Conservation (phyloP, 257 asterid genomes). For the Petunia axillaris region DNA sequence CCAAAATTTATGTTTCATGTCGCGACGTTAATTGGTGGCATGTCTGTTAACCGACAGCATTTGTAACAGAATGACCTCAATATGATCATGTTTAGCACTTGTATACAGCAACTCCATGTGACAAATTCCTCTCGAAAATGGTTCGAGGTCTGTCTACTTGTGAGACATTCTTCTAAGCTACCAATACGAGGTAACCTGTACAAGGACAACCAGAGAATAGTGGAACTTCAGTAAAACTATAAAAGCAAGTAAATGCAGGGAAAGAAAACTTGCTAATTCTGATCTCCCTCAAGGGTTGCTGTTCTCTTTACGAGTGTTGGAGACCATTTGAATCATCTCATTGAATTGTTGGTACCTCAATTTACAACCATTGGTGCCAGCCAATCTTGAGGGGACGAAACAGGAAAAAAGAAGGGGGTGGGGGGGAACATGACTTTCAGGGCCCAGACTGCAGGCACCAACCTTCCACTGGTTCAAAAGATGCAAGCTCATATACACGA, state of each 20-base stretch:
- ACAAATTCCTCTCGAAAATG: background rate
- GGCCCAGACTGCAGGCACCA: background rate
- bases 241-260: background rate
- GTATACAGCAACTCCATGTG: background rate
- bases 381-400: background rate
- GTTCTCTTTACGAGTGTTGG: background rate
- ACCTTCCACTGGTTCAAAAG: constrained; percentile 3
- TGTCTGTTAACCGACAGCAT: background rate
- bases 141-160: background rate
- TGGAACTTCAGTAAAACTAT: background rate
- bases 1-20: no score
- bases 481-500: background rate
- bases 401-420: background rate
- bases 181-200: background rate
- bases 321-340: constrained; percentile 5
- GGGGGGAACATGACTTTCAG: background rate
- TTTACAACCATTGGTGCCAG: constrained; percentile 4
- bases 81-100: background rate
- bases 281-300: background rate
- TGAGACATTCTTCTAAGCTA: background rate
- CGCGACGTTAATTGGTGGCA: background rate
- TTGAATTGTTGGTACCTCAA: constrained; percentile 5
- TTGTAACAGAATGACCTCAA: background rate
- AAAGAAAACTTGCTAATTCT: background rate
- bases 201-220: background rate